Evolutionary conservation across 1,139 yeast species (phyloP).

Genomic region (Scheffersomyces segobiensis): DNA sequence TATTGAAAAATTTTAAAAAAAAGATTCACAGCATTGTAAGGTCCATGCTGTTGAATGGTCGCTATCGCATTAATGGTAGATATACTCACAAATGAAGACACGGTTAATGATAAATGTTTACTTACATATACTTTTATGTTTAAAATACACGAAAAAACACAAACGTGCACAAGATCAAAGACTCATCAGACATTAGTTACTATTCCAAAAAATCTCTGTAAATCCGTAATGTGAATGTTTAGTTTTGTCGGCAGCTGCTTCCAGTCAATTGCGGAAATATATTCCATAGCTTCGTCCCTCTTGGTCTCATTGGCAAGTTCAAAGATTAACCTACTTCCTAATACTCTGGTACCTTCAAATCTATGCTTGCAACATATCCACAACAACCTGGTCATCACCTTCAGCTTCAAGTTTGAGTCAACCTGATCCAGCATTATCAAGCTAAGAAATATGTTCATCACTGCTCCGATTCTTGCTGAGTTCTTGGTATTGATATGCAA

Average conservation of each 20-base stretch:
- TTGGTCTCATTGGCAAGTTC: conserved; percentile 22
- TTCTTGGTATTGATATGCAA: conserved; percentile 51
- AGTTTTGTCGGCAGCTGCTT: conserved; percentile 8
- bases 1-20: neutral
- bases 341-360: conserved; percentile 22
- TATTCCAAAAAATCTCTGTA: neutral
- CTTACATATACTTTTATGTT: neutral
- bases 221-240: neutral
- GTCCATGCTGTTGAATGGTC: neutral
- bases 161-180: neutral
- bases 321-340: conserved; percentile 36
- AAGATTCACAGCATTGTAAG: neutral
- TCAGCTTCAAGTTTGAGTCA: conserved; percentile 5
- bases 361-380: conserved; percentile 34
- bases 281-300: conserved; percentile 5
- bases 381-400: conserved; percentile 27
- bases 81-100: neutral
- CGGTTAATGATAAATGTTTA: neutral
- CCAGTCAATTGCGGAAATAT: conserved; percentile 24
- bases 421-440: conserved; percentile 16
- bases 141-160: neutral
- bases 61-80: neutral
- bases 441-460: conserved; percentile 38
- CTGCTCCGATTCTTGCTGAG: conserved; percentile 29
- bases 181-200: neutral